A percentile compares a stretch with the other conserved stretches of the same genome.
Evolutionary conservation across 192 early-diverging fungal species (phyloP).

Genomic region (Phycomyces nitens): DNA sequence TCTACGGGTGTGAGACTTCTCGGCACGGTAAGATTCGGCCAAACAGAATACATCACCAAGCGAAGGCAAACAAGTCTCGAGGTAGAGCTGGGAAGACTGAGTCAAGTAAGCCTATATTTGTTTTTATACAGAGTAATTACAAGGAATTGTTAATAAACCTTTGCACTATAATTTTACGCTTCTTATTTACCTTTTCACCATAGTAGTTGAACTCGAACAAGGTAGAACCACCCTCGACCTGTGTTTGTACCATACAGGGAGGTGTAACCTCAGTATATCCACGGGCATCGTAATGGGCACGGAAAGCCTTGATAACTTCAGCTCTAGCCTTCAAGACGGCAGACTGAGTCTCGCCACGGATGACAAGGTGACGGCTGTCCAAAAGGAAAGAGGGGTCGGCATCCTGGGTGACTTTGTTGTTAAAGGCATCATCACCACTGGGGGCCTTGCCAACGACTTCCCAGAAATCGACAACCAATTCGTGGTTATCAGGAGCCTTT

Average conservation of each 20-base stretch:
- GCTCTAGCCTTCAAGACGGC: constrained; percentile 83
- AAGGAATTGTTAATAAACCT: neutral
- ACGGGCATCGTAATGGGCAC: constrained; percentile 83
- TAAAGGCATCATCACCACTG: constrained; percentile 89
- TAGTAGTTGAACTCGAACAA: constrained; percentile 97
- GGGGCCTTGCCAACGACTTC: constrained; percentile 91
- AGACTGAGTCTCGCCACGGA: constrained; percentile 90
- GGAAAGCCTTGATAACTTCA: constrained; percentile 88
- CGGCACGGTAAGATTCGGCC: constrained; percentile 95
- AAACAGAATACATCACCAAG: constrained; percentile 96
- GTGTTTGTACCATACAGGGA: constrained; percentile 99
- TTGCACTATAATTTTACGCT: neutral
- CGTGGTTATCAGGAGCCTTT: constrained; percentile 93
- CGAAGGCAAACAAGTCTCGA: constrained; percentile 93
- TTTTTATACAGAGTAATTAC: neutral
- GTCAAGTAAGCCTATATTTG: constrained; percentile 87
- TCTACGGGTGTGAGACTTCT: constrained; percentile 94
- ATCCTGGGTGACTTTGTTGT: constrained; percentile 85
- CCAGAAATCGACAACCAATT: constrained; percentile 95
- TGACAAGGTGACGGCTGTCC: constrained; percentile 94
- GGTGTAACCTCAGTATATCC: constrained; percentile 90
- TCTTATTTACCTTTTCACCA: constrained; percentile 67
- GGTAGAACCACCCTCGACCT: constrained; percentile 96
- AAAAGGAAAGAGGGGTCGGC: constrained; percentile 83
- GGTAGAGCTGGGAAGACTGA: constrained; percentile 97